Conservation (phyloP, 2,329 filamentous ascomycete genomes). For the Chrysosporium queenslandicum region DNA sequence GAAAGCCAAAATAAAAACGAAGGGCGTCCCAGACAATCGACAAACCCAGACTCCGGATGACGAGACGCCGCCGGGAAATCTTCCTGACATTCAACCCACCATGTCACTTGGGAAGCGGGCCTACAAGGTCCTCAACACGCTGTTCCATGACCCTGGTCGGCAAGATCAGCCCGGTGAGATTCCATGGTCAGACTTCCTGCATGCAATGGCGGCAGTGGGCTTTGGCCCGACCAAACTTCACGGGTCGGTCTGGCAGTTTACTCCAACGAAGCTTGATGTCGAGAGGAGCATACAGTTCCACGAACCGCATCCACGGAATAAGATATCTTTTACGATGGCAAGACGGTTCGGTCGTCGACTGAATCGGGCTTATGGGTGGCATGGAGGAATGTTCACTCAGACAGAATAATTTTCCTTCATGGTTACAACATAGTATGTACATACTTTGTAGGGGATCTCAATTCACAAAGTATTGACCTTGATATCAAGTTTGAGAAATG, state of each 20-base stretch:
- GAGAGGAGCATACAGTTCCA: constrained; percentile 48
- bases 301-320: constrained; percentile 47
- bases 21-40: neutral
- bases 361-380: constrained; percentile 31
- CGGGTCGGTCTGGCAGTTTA: constrained; percentile 51
- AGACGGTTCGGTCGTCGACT: constrained; percentile 42
- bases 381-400: constrained; percentile 9
- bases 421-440: no score
- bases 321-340: constrained; percentile 41
- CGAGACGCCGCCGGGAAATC: neutral
- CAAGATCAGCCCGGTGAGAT: constrained; percentile 38
- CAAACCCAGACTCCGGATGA: neutral
- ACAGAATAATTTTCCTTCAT: neutral
- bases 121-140: constrained; percentile 33
- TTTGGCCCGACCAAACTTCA: constrained; percentile 48
- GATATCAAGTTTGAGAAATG: no score
- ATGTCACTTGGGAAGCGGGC: constrained; percentile 30
- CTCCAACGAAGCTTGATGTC: constrained; percentile 32
- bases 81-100: constrained; percentile 18
- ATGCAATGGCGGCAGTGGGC: constrained; percentile 41
- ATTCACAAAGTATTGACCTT: no score
- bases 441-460: no score
- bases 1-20: constrained; percentile 6
- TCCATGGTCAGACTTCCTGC: constrained; percentile 44
- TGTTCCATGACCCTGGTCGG: constrained; percentile 31